Conservation (phyloP, 805 yeast species). For the Scheffersomyces amazonensis region DNA sequence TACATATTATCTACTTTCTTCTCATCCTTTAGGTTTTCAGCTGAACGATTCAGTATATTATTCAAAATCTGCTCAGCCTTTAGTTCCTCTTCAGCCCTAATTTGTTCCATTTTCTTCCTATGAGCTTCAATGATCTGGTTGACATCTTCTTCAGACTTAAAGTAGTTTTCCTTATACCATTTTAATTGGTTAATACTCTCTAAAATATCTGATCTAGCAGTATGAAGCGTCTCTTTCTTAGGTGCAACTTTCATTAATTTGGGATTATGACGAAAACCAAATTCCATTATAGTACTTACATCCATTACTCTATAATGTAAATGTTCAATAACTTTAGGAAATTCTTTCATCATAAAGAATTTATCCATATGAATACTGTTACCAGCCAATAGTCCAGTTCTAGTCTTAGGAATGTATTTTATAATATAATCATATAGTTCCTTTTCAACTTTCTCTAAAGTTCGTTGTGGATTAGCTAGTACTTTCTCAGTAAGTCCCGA, state of each 20-base stretch:
- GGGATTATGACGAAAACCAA: slow-evolving; percentile 76
- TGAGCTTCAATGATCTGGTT: too few species aligned
- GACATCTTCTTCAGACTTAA: slow-evolving; percentile 27
- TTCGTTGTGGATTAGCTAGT: slow-evolving; percentile 48
- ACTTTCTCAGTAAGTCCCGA: slow-evolving; percentile 78
- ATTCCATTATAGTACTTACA: slow-evolving; percentile 83
- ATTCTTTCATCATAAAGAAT: slow-evolving; percentile 75
- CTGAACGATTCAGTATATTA: too few species aligned
- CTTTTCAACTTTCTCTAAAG: slow-evolving; percentile 57
- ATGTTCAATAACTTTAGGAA: slow-evolving; percentile 68
- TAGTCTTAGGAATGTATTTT: slow-evolving; percentile 47
- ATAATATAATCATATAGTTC: slow-evolving; percentile 64
- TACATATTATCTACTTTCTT: too few species aligned
- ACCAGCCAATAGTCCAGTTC: slow-evolving; percentile 79
- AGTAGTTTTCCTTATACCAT: slow-evolving; percentile 72
- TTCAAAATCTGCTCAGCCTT: too few species aligned
- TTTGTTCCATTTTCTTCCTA: not conserved
- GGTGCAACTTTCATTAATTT: slow-evolving; percentile 55
- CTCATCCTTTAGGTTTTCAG: too few species aligned
- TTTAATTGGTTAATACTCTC: slow-evolving; percentile 83
- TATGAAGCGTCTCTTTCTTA: slow-evolving; percentile 67
- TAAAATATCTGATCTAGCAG: slow-evolving; percentile 83
- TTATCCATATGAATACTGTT: slow-evolving; percentile 92
- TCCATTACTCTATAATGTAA: slow-evolving; percentile 80
- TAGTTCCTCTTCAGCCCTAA: not conserved